These are phyloP conservation scores for Citrullus mucosospermus DNA, from an alignment of 306 rosid genomes.

Conservation along the genomic window DNA sequence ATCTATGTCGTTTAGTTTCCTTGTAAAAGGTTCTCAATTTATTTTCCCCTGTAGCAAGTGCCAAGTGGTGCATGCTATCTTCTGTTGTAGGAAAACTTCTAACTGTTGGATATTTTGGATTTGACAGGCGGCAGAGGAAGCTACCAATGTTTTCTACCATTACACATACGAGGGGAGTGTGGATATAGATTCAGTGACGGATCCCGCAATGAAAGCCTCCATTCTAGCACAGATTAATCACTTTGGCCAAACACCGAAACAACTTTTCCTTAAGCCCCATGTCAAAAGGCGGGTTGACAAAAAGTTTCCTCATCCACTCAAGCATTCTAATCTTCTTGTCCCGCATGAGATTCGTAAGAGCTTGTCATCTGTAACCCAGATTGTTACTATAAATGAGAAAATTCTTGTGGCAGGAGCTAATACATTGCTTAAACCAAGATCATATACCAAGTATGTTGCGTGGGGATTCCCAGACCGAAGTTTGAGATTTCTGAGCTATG, in stretches of 20 bases:
- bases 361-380: slow-evolving; percentile 70
- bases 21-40: not conserved
- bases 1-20: not conserved
- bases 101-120: slow-evolving; percentile 12
- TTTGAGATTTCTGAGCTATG: slow-evolving; percentile 87
- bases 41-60: not conserved
- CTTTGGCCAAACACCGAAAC: slow-evolving; percentile 99
- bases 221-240: slow-evolving; percentile 97
- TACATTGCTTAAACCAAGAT: slow-evolving; percentile 80
- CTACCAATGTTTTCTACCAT: slow-evolving; percentile 93
- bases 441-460: slow-evolving; percentile 79
- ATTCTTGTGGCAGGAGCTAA: slow-evolving; percentile 66
- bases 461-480: slow-evolving; percentile 98
- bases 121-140: slow-evolving; percentile 91
- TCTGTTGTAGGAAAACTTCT: slow-evolving; percentile 11
- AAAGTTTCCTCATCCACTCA: slow-evolving; percentile 89
- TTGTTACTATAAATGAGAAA: slow-evolving; percentile 67
- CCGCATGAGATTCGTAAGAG: slow-evolving; percentile 76
- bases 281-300: slow-evolving; percentile 71
- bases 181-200: slow-evolving; percentile 92
- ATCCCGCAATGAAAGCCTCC: slow-evolving; percentile 99
- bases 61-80: not conserved
- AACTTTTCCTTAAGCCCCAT: slow-evolving; percentile 81
- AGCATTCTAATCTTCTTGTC: slow-evolving; percentile 56
- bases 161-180: slow-evolving; percentile 97